Conservation (phyloP, 768 basidiomycete species). For the Tulasnella sp. region DNA sequence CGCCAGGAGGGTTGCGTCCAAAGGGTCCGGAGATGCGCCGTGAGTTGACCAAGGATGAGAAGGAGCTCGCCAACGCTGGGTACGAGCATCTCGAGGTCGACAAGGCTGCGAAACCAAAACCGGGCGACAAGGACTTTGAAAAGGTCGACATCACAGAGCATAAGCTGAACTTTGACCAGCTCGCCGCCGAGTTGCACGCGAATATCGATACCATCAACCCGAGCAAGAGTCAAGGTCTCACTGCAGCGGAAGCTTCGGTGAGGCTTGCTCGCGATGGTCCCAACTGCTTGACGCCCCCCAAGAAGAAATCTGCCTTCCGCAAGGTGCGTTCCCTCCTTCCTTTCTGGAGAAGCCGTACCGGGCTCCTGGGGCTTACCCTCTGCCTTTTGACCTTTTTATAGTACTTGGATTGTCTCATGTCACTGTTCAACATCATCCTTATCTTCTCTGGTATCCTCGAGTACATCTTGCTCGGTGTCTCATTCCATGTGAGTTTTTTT, state of each 20-base stretch:
- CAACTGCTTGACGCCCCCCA: constrained; percentile 55
- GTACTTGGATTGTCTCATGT: constrained; percentile 53
- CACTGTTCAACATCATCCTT: constrained; percentile 54
- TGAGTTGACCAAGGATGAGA: constrained; percentile 55
- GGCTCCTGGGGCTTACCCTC: background rate
- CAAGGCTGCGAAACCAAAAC: constrained; percentile 6
- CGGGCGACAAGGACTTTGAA: constrained; percentile 24
- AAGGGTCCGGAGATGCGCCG: constrained; percentile 50
- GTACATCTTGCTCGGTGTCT: constrained; percentile 51
- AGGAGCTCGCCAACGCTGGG: constrained; percentile 54
- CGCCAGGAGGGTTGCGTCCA: constrained; percentile 28
- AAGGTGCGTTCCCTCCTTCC: constrained; percentile 34
- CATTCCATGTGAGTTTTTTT: constrained; percentile 38
- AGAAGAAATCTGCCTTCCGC: constrained; percentile 51
- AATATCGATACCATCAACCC: constrained; percentile 45
- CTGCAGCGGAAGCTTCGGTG: constrained; percentile 39
- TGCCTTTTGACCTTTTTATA: constrained; percentile 23
- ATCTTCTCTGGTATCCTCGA: constrained; percentile 56
- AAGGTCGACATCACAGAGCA: constrained; percentile 53
- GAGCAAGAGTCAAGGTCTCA: constrained; percentile 39
- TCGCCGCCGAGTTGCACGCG: constrained; percentile 36
- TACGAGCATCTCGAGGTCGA: constrained; percentile 46
- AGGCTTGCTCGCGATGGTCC: constrained; percentile 47
- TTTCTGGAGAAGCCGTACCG: constrained; percentile 10
- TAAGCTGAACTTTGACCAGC: constrained; percentile 32